A percentile compares a stretch with the other conserved stretches of the same genome.
phyloP scores from a whole-genome alignment of 176 grass and related monocot genomes.

The Rhipidocladum racemiflorum region DNA sequence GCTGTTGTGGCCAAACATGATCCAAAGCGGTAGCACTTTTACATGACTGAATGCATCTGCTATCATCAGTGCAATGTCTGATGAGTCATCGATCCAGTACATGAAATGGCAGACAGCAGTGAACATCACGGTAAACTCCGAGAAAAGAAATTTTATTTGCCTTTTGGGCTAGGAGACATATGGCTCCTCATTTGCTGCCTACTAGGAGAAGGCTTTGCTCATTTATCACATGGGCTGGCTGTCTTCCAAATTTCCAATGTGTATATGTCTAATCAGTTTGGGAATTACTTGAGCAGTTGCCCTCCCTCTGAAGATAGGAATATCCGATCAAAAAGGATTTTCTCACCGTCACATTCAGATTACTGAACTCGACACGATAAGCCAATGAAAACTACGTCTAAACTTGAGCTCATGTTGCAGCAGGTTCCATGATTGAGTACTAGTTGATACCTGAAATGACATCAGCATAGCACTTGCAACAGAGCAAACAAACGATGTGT shows the following conservation, averaged over 20 bases:
- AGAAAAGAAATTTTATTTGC: not conserved
- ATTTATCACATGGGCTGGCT: slow-evolving; percentile 29
- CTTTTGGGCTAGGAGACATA: slow-evolving; percentile 7
- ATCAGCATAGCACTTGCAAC: slow-evolving; percentile 33
- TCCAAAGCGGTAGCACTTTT: not conserved
- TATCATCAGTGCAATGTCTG: slow-evolving; percentile 23
- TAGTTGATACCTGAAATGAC: slow-evolving; percentile 25
- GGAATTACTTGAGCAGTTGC: not conserved
- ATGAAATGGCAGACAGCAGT: slow-evolving; percentile 36
- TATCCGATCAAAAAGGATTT: slow-evolving; percentile 21
- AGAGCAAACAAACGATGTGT: slow-evolving; percentile 36
- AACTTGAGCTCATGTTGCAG: not conserved
- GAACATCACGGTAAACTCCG: not conserved
- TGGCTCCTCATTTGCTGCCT: not conserved
- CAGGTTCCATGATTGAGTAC: slow-evolving; percentile 17
- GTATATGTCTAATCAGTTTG: slow-evolving; percentile 26
- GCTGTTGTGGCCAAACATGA: slow-evolving; percentile 39
- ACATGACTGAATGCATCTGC: slow-evolving; percentile 19
- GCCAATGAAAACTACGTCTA: not conserved
- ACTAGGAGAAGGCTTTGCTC: not conserved
- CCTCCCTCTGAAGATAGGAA: slow-evolving; percentile 38
- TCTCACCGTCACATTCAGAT: slow-evolving; percentile 25
- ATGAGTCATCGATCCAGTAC: slow-evolving; percentile 34
- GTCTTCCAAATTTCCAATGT: too few species aligned
- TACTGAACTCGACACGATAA: not conserved